These are phyloP conservation scores for Phlyctochytrium arcticum DNA, from an alignment of 192 early-diverging fungal genomes.

Conservation along the genomic window DNA sequence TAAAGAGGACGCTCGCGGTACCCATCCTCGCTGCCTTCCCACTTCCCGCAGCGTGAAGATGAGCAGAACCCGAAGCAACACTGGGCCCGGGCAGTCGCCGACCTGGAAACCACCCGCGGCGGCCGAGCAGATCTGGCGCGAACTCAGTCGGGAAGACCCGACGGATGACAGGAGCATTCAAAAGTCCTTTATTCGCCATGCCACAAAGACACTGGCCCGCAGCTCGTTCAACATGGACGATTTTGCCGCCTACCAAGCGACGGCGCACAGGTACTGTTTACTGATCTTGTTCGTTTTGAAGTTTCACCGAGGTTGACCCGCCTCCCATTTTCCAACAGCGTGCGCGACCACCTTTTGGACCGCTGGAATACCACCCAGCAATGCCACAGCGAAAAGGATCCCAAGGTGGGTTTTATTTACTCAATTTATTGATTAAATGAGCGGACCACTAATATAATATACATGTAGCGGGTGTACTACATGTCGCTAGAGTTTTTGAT, in stretches of 20 bases:
- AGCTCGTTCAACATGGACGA: constrained; percentile 88
- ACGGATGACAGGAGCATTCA: constrained; percentile 23
- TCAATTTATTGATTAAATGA: neutral
- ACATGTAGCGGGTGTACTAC: constrained; percentile 79
- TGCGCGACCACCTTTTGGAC: constrained; percentile 90
- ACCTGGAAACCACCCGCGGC: constrained; percentile 10
- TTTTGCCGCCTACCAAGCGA: constrained; percentile 87
- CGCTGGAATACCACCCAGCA: constrained; percentile 95
- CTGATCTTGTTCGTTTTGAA: no score
- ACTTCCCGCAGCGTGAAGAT: no score
- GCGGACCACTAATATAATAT: neutral
- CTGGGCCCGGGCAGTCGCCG: neutral
- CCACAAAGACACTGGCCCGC: constrained; percentile 85
- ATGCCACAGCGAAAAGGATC: constrained; percentile 68
- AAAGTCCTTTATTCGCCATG: constrained; percentile 84
- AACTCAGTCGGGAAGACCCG: constrained; percentile 17
- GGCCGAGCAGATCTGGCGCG: constrained; percentile 26
- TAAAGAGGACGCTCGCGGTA: no score
- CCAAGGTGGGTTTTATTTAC: constrained; percentile 47
- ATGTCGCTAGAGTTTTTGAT: constrained; percentile 96
- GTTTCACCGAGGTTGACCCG: no score
- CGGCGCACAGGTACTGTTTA: constrained; percentile 69
- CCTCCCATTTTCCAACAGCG: constrained; percentile 40
- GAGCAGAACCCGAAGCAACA: neutral
- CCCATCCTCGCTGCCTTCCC: no score